Conservation (phyloP, 2,329 filamentous ascomycete species). For the Scleromitrula shiraiana region DNA sequence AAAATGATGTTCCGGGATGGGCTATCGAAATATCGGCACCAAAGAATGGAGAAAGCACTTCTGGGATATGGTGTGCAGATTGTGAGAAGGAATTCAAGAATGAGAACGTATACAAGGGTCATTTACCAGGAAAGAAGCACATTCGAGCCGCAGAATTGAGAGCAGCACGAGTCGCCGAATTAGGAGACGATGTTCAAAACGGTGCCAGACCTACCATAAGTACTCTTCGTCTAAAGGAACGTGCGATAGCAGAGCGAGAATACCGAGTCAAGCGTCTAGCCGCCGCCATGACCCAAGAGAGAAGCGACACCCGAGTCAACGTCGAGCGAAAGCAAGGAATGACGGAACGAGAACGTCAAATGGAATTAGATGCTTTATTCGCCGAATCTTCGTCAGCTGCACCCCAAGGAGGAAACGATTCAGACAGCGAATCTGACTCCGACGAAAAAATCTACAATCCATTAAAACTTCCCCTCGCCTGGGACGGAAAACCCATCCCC, state of each 20-base stretch:
- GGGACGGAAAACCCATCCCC: conserved; percentile 98
- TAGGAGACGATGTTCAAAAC: conserved; percentile 20
- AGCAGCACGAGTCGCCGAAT: conserved; percentile 39
- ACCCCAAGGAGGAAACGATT: conserved; percentile 36
- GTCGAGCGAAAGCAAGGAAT: conserved; percentile 95
- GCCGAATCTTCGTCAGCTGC: conserved; percentile 42
- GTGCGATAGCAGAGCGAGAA: conserved; percentile 83
- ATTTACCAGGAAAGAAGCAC: conserved; percentile 88
- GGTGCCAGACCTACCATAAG: conserved; percentile 27
- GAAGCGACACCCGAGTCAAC: conserved; percentile 84
- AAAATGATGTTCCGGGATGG: conserved; percentile 76
- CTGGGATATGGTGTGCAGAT: conserved; percentile 80
- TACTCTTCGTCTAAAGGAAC: conserved; percentile 63
- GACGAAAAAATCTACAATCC: conserved; percentile 94
- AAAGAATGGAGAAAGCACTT: conserved; percentile 32
- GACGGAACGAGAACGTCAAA: conserved; percentile 91
- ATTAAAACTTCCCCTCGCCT: conserved; percentile 87
- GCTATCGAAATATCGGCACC: conserved; percentile 40
- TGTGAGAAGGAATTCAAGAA: conserved; percentile 96
- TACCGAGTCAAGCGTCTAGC: conserved; percentile 73
- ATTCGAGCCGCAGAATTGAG: conserved; percentile 70
- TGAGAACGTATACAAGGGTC: conserved; percentile 85
- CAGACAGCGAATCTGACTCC: conserved; percentile 63
- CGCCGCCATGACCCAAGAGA: conserved; percentile 75
- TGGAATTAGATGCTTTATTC: conserved; percentile 85